Evolutionary conservation across 768 basidiomycete genomes (phyloP).

Genomic region (Chalciporus piperatus): DNA sequence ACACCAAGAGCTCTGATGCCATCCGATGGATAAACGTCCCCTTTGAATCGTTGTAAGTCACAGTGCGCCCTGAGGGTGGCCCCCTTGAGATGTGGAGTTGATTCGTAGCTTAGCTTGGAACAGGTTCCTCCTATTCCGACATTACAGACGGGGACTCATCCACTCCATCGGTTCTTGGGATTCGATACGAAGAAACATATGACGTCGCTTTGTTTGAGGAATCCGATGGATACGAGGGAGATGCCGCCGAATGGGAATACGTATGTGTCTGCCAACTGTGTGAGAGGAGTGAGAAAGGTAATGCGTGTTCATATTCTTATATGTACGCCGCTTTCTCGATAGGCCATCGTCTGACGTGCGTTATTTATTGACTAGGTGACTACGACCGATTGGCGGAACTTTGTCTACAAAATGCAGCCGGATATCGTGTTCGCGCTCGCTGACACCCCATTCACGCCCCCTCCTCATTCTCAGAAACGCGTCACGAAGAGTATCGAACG

Average conservation of each 20-base stretch:
- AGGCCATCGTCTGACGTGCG: no score
- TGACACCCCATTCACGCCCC: constrained; percentile 63
- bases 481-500: constrained; percentile 74
- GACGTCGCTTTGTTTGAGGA: constrained; percentile 58
- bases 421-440: constrained; percentile 71
- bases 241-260: constrained; percentile 72
- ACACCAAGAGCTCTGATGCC: constrained; percentile 42
- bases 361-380: constrained; percentile 42
- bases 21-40: constrained; percentile 68
- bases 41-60: constrained; percentile 79
- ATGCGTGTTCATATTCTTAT: no score
- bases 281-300: constrained; percentile 74
- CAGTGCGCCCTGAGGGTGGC: neutral
- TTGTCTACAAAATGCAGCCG: constrained; percentile 53
- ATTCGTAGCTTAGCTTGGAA: constrained; percentile 49
- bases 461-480: constrained; percentile 75
- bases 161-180: constrained; percentile 67
- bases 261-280: constrained; percentile 52
- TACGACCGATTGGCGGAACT: constrained; percentile 51
- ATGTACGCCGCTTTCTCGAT: no score
- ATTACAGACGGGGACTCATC: constrained; percentile 45
- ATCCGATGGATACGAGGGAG: constrained; percentile 60
- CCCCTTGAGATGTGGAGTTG: neutral
- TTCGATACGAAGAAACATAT: constrained; percentile 48
- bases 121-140: constrained; percentile 65